Conservation (phyloP, 1,284 basidiomycete genomes). For the Meripilus lineatus region DNA sequence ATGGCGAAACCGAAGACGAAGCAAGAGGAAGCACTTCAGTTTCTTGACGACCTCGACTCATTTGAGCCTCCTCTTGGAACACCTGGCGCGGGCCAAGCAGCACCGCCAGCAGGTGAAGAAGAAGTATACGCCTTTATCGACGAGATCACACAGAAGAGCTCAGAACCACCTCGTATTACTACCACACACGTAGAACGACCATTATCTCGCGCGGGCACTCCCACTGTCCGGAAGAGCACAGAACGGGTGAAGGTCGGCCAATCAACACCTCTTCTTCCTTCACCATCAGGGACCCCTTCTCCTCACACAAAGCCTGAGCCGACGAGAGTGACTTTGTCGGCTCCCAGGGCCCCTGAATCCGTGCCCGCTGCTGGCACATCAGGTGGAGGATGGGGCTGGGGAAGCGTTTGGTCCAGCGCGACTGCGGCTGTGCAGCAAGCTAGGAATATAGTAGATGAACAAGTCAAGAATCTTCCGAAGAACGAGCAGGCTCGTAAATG, state of each 20-base stretch:
- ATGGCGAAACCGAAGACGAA: conserved; percentile 69
- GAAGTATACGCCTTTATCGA: conserved; percentile 91
- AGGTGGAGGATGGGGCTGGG: conserved; percentile 66
- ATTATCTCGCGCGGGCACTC: conserved; percentile 63
- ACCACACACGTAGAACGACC: conserved; percentile 53
- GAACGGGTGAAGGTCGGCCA: conserved; percentile 69
- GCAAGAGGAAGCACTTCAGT: conserved; percentile 83
- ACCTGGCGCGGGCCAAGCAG: conserved; percentile 17
- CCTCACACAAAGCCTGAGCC: conserved; percentile 21
- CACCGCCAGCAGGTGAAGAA: conserved; percentile 54
- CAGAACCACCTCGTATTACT: conserved; percentile 62
- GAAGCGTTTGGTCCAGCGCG: conserved; percentile 83
- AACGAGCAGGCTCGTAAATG: conserved; percentile 80
- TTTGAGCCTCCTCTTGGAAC: conserved; percentile 38
- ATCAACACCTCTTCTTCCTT: conserved; percentile 33
- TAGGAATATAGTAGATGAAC: conserved; percentile 83
- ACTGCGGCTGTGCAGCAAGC: conserved; percentile 86
- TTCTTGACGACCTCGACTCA: conserved; percentile 87
- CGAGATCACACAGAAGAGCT: conserved; percentile 88
- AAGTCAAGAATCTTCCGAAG: conserved; percentile 77
- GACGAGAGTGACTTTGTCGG: conserved; percentile 19
- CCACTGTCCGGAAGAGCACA: conserved; percentile 69
- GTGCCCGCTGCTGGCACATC: conserved; percentile 22
- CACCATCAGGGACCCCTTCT: conserved; percentile 23
- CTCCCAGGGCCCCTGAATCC: conserved; percentile 17